Base-by-base conservation (phyloP, 164 flowering plant genomes). In the Chloranthus sessilifolius region DNA sequence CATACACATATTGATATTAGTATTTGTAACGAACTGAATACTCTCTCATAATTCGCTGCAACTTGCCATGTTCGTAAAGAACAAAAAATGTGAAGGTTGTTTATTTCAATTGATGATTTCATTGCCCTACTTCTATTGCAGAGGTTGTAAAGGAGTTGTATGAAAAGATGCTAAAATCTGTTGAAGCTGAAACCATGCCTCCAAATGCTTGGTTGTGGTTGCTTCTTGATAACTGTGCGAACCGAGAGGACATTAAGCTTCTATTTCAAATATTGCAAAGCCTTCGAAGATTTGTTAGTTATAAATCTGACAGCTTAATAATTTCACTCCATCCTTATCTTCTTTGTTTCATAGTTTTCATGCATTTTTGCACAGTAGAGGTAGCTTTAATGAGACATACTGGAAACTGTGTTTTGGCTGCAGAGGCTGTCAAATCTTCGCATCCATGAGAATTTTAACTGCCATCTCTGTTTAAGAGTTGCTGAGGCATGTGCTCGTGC, bases 401-500 rank as follows among this genome's bases (percentile, higher is more conserved):
- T 14, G 20, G 30, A 22, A 43, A 9, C 44, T 9, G 8, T 40
- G 25, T 52, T 60, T 65, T 60, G 38, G 27, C 53, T 80, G 72
- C 86, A 94, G 99, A 76, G 97, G 59, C 59, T 86, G 27, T 81
- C 96, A 5, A 82, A 87, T 73, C 97, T 89, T 59, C 88, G 85
- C 16, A 88, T 89, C 59, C 77, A 72, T 68, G 69, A 63, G 28
- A 78, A 86, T 64, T 89, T 81, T 24, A 86, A 86, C 64, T 50
- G 61, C 54, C 65, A 79, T 56, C 86, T 89, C 23, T 89, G 99
- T 66, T 67, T 65, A 55, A 81, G 74, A 71, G 73, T 94, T 55
- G 55, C 92, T 2, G 81, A 76, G 71, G 82, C 95, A n/a, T 94
- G 99, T 68, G 76, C 59, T 53, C 95, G 86, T 58, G 83, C 61